Conservation (phyloP, 2,329 filamentous ascomycete genomes). For the Xylariaceae sp. region DNA sequence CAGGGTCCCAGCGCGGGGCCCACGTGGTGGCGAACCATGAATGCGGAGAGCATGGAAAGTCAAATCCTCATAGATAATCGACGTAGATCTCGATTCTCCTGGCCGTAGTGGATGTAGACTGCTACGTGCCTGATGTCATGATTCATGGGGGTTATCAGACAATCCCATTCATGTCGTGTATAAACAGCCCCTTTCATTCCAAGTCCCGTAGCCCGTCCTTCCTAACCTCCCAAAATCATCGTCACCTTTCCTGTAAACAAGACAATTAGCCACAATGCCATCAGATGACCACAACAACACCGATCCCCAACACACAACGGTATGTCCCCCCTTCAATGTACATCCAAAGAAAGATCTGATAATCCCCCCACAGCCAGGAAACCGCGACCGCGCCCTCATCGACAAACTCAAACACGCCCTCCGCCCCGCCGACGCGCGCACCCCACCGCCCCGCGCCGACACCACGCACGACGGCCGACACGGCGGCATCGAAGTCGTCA, state of each 20-base stretch:
- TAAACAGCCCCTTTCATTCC: no score
- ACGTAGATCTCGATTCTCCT: not conserved
- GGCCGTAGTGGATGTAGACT: not conserved
- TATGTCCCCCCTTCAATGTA: not conserved
- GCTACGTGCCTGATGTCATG: not conserved
- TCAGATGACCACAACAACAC: not conserved
- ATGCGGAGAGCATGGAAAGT: not conserved
- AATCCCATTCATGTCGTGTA: not conserved
- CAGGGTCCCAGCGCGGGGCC: no score
- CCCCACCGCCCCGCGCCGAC: not conserved
- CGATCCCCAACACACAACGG: not conserved
- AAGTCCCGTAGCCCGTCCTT: no score
- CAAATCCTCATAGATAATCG: no score
- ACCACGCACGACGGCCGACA: slow-evolving; percentile 8
- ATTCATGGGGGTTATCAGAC: not conserved
- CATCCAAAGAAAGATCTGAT: not conserved
- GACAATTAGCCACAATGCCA: not conserved
- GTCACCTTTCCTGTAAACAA: no score
- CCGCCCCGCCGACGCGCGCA: slow-evolving; percentile 11
- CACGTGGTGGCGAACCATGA: not conserved
- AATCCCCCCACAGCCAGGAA: slow-evolving; percentile 4
- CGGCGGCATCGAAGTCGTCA: slow-evolving; percentile 11
- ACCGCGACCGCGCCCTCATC: slow-evolving; percentile 12
- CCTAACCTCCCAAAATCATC: no score
- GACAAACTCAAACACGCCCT: slow-evolving; percentile 18